Percentiles rank a stretch among this genome's conserved stretches.
Evolutionary conservation across 192 early-diverging fungal genomes (phyloP).

Genomic region (Polychytrium aggregatum): DNA sequence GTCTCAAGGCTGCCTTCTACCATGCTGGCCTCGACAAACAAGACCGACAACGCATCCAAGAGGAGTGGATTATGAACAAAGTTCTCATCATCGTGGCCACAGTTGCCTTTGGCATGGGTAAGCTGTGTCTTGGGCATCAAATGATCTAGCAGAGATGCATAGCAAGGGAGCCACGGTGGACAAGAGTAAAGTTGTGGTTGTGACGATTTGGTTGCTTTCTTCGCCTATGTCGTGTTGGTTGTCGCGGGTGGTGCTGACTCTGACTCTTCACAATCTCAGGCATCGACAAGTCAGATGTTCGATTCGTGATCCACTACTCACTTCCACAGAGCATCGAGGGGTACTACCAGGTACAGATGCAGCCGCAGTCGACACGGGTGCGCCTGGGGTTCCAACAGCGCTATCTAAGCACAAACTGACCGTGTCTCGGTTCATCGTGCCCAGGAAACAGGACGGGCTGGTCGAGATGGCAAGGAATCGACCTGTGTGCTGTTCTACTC

Average conservation of each 20-base stretch:
- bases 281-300: slow-evolving; percentile 92
- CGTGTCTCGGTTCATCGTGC: neutral
- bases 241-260: no score
- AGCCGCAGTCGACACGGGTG: neutral
- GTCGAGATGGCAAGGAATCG: slow-evolving; percentile 78
- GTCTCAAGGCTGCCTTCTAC: slow-evolving; percentile 63
- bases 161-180: no score
- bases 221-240: no score
- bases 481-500: slow-evolving; percentile 78
- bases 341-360: slow-evolving; percentile 72
- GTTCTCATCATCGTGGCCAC: slow-evolving; percentile 87
- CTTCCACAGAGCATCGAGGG: slow-evolving; percentile 85
- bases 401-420: neutral
- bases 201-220: no score
- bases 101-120: slow-evolving; percentile 94
- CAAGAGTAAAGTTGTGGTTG: no score
- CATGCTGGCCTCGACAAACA: slow-evolving; percentile 78
- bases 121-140: no score
- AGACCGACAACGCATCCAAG: slow-evolving; percentile 66
- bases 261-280: no score
- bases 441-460: slow-evolving; percentile 91
- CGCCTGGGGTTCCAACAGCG: neutral
- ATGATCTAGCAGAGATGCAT: no score
- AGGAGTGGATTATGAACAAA: slow-evolving; percentile 65
- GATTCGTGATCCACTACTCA: slow-evolving; percentile 88